Base-by-base conservation (phyloP, 495 filamentous ascomycete genomes). In the Penicillium flavigenum region DNA sequence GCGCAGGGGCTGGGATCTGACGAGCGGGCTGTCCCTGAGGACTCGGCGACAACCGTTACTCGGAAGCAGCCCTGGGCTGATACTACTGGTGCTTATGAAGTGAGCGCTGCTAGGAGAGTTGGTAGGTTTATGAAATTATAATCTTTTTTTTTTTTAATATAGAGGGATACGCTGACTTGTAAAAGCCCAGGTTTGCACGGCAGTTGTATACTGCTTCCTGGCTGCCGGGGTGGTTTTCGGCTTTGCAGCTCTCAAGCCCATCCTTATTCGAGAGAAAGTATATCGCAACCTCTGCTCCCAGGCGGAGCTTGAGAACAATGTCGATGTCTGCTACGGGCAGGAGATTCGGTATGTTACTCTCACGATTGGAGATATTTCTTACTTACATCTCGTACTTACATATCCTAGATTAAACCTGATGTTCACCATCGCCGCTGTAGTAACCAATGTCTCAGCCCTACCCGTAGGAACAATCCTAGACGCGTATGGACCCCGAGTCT, bases 401-500 rank as follows among this genome's bases (percentile, higher is more conserved):
- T 20, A n/a, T 10, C 34, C 1, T 45, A 78, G 77, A 47, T 79
- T 96, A 47, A 96, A 96, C 69, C 72, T 96, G 56, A 96, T 96
- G 92, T 96, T 96, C 72, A 86, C 85, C 47, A 75, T 81, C 31
- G 85, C 85, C 20, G 86, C 86, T 20, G 85, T 88, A 27, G 81
- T 80, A 20, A 86, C 86, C 16, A 90, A 89, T 66, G 78, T 87
- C 50, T 80, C 78, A 26, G 84, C 86, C 20, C 76, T 90, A 0
- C 80, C 85, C n/a, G 83, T 88, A 12, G 87, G 92, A 38, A 90
- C 91, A 1, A 88, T 96, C 42, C 78, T 96, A 5, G 92, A 97
- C 66, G 80, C 83, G 47, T 95, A 83, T 64, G 92, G 92, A 2
- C 92, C 92, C 17, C 83, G 88, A 34, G 79, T 91, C 5, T 85